phyloP scores from a whole-genome alignment of 805 yeast species.

The Kazachstania viticola region DNA sequence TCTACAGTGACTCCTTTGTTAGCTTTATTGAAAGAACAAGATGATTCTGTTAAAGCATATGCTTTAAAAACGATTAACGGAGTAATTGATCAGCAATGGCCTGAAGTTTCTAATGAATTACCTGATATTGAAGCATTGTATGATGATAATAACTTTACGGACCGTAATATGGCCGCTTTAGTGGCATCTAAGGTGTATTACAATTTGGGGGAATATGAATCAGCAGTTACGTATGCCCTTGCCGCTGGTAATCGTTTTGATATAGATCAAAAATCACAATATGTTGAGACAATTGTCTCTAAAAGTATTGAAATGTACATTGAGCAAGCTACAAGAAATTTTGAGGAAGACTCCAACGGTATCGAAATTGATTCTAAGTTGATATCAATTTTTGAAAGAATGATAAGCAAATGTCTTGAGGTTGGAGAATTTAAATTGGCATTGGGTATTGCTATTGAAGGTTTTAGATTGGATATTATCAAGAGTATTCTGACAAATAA shows the following conservation, averaged over 20 bases:
- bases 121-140: constrained; percentile 82
- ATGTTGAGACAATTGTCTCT: constrained; percentile 84
- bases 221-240: constrained; percentile 80
- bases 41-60: constrained; percentile 61
- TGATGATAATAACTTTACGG: constrained; percentile 70
- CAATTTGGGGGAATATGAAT: constrained; percentile 86
- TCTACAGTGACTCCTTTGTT: constrained; percentile 86
- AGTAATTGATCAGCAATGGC: constrained; percentile 88
- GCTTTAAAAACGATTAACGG: constrained; percentile 75
- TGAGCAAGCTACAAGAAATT: constrained; percentile 40
- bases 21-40: constrained; percentile 80
- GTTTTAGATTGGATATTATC: constrained; percentile 74
- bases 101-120: constrained; percentile 87
- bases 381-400: constrained; percentile 63
- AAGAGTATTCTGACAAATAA: constrained; percentile 40
- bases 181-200: constrained; percentile 84
- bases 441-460: constrained; percentile 82
- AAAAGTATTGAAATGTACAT: constrained; percentile 84
- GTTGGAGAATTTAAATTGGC: constrained; percentile 70
- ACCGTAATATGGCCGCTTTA: constrained; percentile 77
- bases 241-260: constrained; percentile 75
- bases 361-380: constrained; percentile 48
- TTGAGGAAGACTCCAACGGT: constrained; percentile 17
- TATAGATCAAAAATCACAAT: constrained; percentile 63
- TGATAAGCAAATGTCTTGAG: constrained; percentile 70